Conservation (phyloP, 2,329 filamentous ascomycete species). For the Colletotrichum agaves region DNA sequence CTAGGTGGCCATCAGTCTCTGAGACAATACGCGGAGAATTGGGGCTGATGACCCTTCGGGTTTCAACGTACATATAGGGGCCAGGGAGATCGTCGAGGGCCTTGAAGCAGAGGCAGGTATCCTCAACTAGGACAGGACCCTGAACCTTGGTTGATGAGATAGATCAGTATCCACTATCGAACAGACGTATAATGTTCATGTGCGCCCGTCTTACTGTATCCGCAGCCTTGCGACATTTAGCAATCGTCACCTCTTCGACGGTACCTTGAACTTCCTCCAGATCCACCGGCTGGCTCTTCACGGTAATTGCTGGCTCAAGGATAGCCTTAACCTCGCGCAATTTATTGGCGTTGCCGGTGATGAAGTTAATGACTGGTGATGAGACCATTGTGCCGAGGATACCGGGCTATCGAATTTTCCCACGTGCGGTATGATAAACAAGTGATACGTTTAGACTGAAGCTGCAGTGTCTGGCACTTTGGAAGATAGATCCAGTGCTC, state of each 20-base stretch:
- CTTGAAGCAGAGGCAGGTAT: constrained; percentile 93
- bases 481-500: too few species aligned
- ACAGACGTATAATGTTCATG: background rate
- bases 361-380: constrained; percentile 78
- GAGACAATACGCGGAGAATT: background rate
- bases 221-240: constrained; percentile 88
- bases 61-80: constrained; percentile 85
- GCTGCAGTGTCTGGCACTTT: too few species aligned
- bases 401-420: too few species aligned
- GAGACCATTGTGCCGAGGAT: constrained; percentile 51
- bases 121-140: constrained; percentile 93
- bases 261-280: constrained; percentile 91
- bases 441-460: too few species aligned
- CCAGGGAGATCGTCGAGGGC: constrained; percentile 92
- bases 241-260: constrained; percentile 88
- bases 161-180: background rate
- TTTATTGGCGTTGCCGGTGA: constrained; percentile 97
- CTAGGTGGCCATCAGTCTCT: constrained; percentile 58
- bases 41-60: background rate
- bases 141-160: constrained; percentile 66
- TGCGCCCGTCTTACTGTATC: constrained; percentile 67
- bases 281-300: constrained; percentile 81
- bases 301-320: constrained; percentile 76
- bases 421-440: too few species aligned
- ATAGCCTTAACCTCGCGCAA: constrained; percentile 90